Conservation (phyloP, 2,329 filamentous ascomycete species). For the Aspergillus piperis region DNA sequence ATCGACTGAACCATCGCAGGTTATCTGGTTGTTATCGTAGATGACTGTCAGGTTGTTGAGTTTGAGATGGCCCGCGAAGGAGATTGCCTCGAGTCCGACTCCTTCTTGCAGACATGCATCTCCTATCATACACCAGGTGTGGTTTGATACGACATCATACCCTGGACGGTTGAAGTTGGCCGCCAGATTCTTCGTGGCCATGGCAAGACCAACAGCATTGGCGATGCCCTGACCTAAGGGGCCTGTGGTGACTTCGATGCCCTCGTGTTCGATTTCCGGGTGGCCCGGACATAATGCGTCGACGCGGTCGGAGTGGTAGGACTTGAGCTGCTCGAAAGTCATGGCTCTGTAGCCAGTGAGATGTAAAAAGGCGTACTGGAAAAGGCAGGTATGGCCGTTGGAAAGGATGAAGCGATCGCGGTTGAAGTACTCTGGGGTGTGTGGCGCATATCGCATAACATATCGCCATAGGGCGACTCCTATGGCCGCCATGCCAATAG, state of each 20-base stretch:
- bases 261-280: constrained; percentile 60
- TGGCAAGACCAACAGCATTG: constrained; percentile 61
- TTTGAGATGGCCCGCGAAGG: constrained; percentile 56
- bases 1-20: constrained; percentile 60
- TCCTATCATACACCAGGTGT: constrained; percentile 60
- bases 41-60: constrained; percentile 60
- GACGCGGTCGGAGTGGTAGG: constrained; percentile 33
- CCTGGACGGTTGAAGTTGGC: constrained; percentile 56
- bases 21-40: constrained; percentile 64
- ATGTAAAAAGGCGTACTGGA: constrained; percentile 36
- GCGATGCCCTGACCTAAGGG: constrained; percentile 62
- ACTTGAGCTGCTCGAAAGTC: constrained; percentile 38
- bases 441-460: constrained; percentile 45
- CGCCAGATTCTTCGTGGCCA: constrained; percentile 58
- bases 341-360: constrained; percentile 34
- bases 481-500: constrained; percentile 50
- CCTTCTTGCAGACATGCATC: constrained; percentile 63
- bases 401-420: constrained; percentile 50
- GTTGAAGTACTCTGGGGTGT: constrained; percentile 45
- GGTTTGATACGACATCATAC: constrained; percentile 53
- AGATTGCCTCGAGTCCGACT: constrained; percentile 59
- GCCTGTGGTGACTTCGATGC: constrained; percentile 62
- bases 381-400: constrained; percentile 41
- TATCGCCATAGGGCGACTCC: constrained; percentile 48
- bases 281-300: constrained; percentile 38